Evolutionary conservation across 257 asterid genomes (phyloP), one percentile per base, ranked within the genome.

Genomic region (Thymus mandschuricus): DNA sequence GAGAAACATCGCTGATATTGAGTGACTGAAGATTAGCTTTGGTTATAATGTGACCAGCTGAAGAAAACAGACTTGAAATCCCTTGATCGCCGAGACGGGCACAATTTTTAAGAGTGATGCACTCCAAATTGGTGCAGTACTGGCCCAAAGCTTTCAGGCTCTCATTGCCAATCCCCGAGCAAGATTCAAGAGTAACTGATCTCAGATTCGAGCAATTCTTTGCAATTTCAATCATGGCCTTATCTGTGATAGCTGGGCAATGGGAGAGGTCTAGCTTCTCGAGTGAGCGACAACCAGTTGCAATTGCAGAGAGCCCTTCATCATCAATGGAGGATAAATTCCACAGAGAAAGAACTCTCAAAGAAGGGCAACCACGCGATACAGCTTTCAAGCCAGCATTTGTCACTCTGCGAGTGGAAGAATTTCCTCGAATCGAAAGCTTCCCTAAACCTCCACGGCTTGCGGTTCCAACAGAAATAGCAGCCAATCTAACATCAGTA

Each of bases 381-480:
- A 89, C 80, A 10, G 95, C 92, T 80, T 86, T 92, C n/a, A 95
- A 84, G 59, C 99, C 99, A 34, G 72, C 38, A 64, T 92, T 66
- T 5, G 98, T 88, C 84, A 89, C 84, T 44, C 87, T 85, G 56
- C 83, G 68, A 56, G 81, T 82, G 44, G 87, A 69, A 35, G 74
- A 49, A 76, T 84, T 86, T 69, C 98, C 99, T 49, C 92, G 78
- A 61, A 95, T 87, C 8, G 93, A 88, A 71, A 95, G 96, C 81
- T 95, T 92, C 13, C 97, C 98, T 74, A 95, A 75, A 69, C 98
- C 98, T 70, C 99, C 99, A 55, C 90, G 89, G 40, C 76, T 74
- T 52, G 84, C 82, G 3, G 89, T 86, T 55, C 97, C 97, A 52
- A 92, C 89, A 64, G 99, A 81, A 76, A 95, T 81, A 33, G 99